Evolutionary conservation across 345 rosid species (phyloP), one percentile per base, ranked within the genome.

Genomic region (Hibiscus syriacus): DNA sequence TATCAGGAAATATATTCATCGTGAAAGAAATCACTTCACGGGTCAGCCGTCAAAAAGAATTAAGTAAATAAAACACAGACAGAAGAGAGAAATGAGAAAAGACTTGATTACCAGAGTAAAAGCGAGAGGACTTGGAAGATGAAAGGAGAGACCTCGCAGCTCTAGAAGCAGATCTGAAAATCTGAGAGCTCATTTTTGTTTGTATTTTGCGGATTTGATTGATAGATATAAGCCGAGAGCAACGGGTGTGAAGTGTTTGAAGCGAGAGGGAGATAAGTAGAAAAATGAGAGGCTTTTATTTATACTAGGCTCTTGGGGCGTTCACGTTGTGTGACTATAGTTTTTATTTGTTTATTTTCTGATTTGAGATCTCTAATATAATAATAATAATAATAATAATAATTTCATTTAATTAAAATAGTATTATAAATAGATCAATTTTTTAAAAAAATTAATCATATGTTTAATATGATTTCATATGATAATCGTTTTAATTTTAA

Each of bases 81-180:
- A 41, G 50, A 14, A 13, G 8, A 14, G 74, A 11, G 34, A 29
- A 71, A 63, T 30, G 45, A 4, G 64, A 11, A 14, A 50, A 50
- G 1, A 55, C 52, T 22, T 26, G 68, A 41, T 25, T 64, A 87
- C 90, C 92, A 6, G 92, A 78, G 94, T 72, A 84, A 70, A 81
- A 77, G 26, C 90, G 85, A 53, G 90, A 74, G 78, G 66, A 72
- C 80, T 82, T 90, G 49, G 96, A 73, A 65, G 93, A 87, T 4
- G 92, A 80, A 54, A 82, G 86, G 73, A 90, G 84, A 74, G 92
- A 83, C 84, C 87, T 84, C 7, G 90, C 86, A 50, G 91, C 89
- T 75, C 78, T 85, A 55, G 92, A 89, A 77, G 85, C 91, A 75
- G 92, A 87, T 86, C 95, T 86, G 80, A 66, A 77, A 57, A 87